Evolutionary conservation across 2,329 filamentous ascomycete species (phyloP), one percentile per base, ranked within the genome.

Genomic region (Neofusicoccum laricinum): DNA sequence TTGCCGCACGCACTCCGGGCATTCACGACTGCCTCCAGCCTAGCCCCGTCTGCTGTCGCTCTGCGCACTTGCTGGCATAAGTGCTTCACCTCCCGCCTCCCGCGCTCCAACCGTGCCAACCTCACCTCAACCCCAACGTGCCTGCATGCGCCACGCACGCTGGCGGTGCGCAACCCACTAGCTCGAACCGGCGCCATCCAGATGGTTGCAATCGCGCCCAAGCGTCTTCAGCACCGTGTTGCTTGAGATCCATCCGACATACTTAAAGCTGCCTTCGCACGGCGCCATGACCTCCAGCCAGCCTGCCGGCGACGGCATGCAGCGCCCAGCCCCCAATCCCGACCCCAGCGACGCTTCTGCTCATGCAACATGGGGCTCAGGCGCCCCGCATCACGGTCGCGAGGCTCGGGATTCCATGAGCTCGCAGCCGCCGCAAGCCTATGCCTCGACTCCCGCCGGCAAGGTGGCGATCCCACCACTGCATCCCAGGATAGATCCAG

Each of bases 381-480:
- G n/a, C 19, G 38, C 51, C 19, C 21, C 21, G 17, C 40, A 32
- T 1, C 25, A 41, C 14, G 14, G 15, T 15, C 30, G 15, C 32
- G 57, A 14, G 19, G 14, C 1, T n/a, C 15, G 36, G 25, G 40
- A 36, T 5, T 12, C 8, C 10, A n/a, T 34, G 19, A 62, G 19
- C 36, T 36, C 46, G 15, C 15, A 53, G 17, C 38, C 30, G 3
- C 40, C 25, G 2, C 46, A 14, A 4, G 25, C 30, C n/a, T 53
- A 19, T n/a, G 2, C 12, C 40, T 25, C 15, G 17, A 12, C 40
- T 32, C 55, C 25, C 15, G 61, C 38, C 25, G 58, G 12, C 71
- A 73, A 67, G 64, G 53, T 73, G 10, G 66, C 68, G 25, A 75
- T 75, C 34, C 72, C 72, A 17, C 67, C 69, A 12, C 67, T 73